Conservation (phyloP, 2,329 filamentous ascomycete species). For the Hysterium pulicare region DNA sequence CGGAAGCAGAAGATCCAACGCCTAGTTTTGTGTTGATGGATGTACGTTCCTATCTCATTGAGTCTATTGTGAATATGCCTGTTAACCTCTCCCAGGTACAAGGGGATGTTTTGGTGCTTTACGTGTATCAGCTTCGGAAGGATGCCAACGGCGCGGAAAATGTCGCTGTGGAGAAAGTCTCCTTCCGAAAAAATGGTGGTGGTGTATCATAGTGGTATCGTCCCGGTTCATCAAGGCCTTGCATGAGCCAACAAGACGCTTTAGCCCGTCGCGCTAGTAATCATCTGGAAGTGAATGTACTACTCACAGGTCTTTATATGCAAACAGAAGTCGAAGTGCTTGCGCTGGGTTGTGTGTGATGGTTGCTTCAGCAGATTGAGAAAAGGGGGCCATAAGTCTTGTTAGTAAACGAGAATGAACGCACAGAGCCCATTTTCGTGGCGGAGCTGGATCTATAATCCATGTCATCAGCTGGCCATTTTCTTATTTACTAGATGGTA, state of each 20-base stretch:
- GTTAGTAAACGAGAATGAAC: too few relatives aligned
- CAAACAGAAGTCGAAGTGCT: too few relatives aligned
- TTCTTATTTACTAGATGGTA: too few relatives aligned
- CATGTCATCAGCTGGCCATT: too few relatives aligned
- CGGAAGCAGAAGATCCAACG: slow-evolving; percentile 62
- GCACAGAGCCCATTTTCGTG: too few relatives aligned
- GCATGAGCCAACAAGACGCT: slow-evolving; percentile 7
- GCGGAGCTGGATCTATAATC: too few relatives aligned
- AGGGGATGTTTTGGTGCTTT: slow-evolving; percentile 91
- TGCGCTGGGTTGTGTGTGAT: too few relatives aligned
- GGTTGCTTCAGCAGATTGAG: too few relatives aligned
- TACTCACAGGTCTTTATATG: too few relatives aligned
- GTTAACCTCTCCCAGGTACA: slow-evolving; percentile 62
- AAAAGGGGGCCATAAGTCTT: too few relatives aligned
- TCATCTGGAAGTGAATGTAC: too few relatives aligned
- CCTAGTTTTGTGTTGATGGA: slow-evolving; percentile 98
- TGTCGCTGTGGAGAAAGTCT: slow-evolving; percentile 56
- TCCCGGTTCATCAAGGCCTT: slow-evolving; percentile 7
- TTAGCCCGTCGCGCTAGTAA: too few relatives aligned
- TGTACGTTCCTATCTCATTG: slow-evolving; percentile 61
- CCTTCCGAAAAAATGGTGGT: slow-evolving; percentile 50
- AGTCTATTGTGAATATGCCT: neutral
- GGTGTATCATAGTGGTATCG: slow-evolving; percentile 32
- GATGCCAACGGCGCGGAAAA: slow-evolving; percentile 52
- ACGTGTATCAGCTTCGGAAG: slow-evolving; percentile 70